These are phyloP conservation scores for Chlamydomonas schloesseri DNA, from an alignment of 139 green algal genomes.

Conservation along the genomic window DNA sequence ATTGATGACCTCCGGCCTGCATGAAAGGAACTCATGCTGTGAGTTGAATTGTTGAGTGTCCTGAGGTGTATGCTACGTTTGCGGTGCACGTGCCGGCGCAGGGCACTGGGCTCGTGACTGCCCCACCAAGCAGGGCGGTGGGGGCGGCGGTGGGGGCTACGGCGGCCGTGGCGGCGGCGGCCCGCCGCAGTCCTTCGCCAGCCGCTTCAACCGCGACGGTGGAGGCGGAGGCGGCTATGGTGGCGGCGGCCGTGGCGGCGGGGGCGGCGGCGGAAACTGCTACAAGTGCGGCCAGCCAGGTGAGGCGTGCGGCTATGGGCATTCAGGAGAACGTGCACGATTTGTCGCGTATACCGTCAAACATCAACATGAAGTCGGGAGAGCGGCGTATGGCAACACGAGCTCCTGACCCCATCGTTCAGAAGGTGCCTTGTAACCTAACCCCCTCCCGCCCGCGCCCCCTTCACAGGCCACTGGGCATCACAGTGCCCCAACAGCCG, in stretches of 20 bases:
- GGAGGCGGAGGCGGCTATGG: constrained; percentile 28
- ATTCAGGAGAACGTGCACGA: not conserved
- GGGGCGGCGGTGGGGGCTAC: constrained; percentile 12
- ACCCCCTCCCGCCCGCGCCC: no score
- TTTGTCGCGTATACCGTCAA: no score
- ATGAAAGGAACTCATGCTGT: no score
- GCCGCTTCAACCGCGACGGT: constrained; percentile 22
- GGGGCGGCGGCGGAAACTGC: constrained; percentile 14
- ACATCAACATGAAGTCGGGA: no score
- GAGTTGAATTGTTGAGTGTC: no score
- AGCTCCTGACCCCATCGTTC: not conserved
- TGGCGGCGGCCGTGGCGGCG: not conserved
- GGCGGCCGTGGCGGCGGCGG: not conserved
- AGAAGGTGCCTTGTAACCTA: no score
- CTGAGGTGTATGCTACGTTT: no score
- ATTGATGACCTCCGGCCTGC: no score
- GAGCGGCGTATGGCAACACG: no score
- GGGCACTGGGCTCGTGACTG: constrained; percentile 53
- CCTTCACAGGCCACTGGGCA: constrained; percentile 33
- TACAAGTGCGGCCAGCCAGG: constrained; percentile 51
- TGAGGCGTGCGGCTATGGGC: not conserved
- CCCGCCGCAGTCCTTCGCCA: constrained; percentile 27
- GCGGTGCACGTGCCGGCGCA: not conserved
- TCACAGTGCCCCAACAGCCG: constrained; percentile 22
- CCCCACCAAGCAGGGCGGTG: constrained; percentile 35